Evolutionary conservation across 1,139 yeast genomes (phyloP).

Genomic region (Lodderomyces jiufengensis): DNA sequence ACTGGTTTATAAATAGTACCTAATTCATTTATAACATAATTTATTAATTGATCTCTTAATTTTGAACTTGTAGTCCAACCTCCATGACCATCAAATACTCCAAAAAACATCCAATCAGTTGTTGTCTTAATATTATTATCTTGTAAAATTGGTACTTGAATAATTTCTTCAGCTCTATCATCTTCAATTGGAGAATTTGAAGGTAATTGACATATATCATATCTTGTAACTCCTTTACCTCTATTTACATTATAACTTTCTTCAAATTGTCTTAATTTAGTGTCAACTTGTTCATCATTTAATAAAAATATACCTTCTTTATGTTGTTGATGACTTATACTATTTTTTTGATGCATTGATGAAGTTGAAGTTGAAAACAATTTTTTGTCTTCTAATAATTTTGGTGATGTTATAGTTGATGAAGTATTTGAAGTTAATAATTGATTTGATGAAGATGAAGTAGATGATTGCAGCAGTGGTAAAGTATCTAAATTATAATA

Average conservation of each 20-base stretch:
- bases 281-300: conserved; percentile 71
- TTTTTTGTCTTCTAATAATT: conserved; percentile 22
- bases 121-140: conserved; percentile 50
- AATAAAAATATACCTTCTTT: conserved; percentile 47
- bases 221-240: conserved; percentile 88
- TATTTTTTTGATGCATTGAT: conserved; percentile 36
- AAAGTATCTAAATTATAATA: conserved; percentile 43
- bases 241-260: conserved; percentile 79
- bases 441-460: conserved; percentile 3
- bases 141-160: conserved; percentile 71
- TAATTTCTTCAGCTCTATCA: conserved; percentile 81
- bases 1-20: conserved; percentile 63
- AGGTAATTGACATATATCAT: conserved; percentile 86
- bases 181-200: conserved; percentile 95
- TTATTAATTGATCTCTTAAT: conserved; percentile 73
- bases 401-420: conserved; percentile 5
- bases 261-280: conserved; percentile 66
- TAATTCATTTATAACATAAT: conserved; percentile 72
- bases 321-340: conserved; percentile 43
- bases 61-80: conserved; percentile 93
- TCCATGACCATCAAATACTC: conserved; percentile 95
- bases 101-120: conserved; percentile 93
- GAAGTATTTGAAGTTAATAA: not conserved
- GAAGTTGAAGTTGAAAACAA: conserved; percentile 45
- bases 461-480: conserved; percentile 22